Conservation (phyloP, 768 basidiomycete species). For the Hypholoma fasciculare region DNA sequence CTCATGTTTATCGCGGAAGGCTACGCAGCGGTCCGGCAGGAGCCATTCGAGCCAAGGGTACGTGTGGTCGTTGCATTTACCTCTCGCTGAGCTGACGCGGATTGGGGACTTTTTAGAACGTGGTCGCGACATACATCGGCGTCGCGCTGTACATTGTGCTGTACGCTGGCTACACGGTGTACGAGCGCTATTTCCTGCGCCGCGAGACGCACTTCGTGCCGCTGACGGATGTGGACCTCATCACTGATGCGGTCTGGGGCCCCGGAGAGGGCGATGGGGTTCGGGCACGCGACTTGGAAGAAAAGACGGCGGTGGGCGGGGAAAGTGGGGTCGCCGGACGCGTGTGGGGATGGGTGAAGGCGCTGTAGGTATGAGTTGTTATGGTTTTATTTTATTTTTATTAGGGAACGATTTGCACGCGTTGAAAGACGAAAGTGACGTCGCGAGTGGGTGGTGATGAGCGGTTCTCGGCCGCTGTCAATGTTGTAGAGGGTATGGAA, state of each 20-base stretch:
- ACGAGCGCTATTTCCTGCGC: slow-evolving; percentile 33
- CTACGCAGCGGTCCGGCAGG: slow-evolving; percentile 44
- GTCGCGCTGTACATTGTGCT: slow-evolving; percentile 45
- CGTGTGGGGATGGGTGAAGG: background rate
- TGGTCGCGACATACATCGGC: slow-evolving; percentile 57
- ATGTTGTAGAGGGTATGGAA: no score
- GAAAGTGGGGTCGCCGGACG: background rate
- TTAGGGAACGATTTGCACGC: no score
- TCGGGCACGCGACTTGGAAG: background rate
- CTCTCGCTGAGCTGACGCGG: background rate
- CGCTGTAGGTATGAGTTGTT: background rate
- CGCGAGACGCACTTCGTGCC: slow-evolving; percentile 39
- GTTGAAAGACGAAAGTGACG: no score
- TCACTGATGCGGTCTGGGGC: slow-evolving; percentile 55
- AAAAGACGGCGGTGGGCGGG: background rate
- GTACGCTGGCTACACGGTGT: slow-evolving; percentile 43
- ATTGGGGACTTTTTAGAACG: slow-evolving; percentile 35
- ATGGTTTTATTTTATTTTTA: background rate
- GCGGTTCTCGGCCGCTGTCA: no score
- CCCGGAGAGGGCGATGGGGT: slow-evolving; percentile 39
- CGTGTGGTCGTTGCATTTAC: slow-evolving; percentile 11
- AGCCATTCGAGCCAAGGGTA: slow-evolving; percentile 46
- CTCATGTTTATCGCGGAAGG: slow-evolving; percentile 59
- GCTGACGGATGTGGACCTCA: slow-evolving; percentile 44
- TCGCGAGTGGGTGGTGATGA: no score